A percentile compares a stretch with the other conserved stretches of the same genome.
Conservation (phyloP, 106 monocot species). For the Dendrobium huoshanense region DNA sequence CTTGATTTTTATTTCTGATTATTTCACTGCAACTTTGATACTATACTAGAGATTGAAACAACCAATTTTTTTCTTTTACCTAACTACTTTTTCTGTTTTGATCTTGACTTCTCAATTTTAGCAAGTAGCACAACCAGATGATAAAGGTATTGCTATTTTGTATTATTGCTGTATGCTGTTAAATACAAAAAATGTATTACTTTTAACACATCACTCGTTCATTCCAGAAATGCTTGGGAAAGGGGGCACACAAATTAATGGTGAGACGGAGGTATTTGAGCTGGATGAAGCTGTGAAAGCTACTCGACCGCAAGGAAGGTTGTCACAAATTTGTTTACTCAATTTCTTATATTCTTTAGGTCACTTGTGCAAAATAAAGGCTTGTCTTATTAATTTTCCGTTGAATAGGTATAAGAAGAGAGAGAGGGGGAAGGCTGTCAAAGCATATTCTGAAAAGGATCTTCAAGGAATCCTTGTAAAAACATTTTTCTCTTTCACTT, state of each 20-base stretch:
- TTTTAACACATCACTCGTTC: not conserved
- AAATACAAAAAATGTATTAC: conserved; percentile 2
- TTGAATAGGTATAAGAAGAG: conserved; percentile 88
- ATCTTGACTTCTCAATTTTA: conserved; percentile 19
- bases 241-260: conserved; percentile 13
- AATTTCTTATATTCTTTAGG: not conserved
- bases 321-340: not conserved
- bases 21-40: not conserved
- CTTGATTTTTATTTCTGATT: not conserved
- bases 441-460: conserved; percentile 66
- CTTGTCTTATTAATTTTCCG: not conserved
- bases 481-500: conserved; percentile 5
- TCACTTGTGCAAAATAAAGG: not conserved
- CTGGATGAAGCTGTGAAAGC: conserved; percentile 31
- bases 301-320: conserved; percentile 97
- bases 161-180: not conserved
- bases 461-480: conserved; percentile 94
- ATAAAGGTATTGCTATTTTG: conserved; percentile 37
- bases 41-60: not conserved
- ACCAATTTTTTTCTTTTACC: not conserved
- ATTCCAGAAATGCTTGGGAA: conserved; percentile 19
- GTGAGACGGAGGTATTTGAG: conserved; percentile 19
- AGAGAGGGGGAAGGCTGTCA: conserved; percentile 77
- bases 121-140: conserved; percentile 59
- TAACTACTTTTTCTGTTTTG: not conserved